phyloP scores from a whole-genome alignment of 2,329 filamentous ascomycete species.

The Blastomyces parvus region DNA sequence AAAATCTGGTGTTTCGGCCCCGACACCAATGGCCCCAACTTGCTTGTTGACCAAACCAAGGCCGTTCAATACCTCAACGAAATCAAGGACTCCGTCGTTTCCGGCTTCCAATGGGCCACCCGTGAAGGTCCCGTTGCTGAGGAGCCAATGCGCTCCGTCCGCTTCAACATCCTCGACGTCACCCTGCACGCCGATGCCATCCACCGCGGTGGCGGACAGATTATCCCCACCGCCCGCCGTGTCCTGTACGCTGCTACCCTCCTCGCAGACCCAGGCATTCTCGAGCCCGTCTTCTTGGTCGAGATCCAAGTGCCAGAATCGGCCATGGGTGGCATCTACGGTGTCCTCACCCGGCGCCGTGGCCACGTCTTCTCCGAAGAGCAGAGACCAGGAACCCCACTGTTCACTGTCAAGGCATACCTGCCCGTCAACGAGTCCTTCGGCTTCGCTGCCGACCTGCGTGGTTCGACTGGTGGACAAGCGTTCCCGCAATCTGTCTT shows the following conservation, averaged over 20 bases:
- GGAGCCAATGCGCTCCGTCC: conserved; percentile 93
- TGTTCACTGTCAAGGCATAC: conserved; percentile 99
- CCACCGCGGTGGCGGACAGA: conserved; percentile 97
- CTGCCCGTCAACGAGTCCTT: conserved; percentile 95
- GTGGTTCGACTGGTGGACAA: conserved; percentile 86
- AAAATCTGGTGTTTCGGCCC: conserved; percentile 99
- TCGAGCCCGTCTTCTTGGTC: conserved; percentile 97
- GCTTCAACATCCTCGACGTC: conserved; percentile 99
- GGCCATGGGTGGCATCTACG: conserved; percentile 99
- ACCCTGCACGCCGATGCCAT: conserved; percentile 99
- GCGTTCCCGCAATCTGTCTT: conserved; percentile 99
- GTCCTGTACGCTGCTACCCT: conserved; percentile 90
- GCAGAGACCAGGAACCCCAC: conserved; percentile 95
- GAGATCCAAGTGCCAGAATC: conserved; percentile 98
- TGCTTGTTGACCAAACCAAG: conserved; percentile 99
- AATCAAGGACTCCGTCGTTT: conserved; percentile 99
- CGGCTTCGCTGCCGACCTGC: conserved; percentile 97
- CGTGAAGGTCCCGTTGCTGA: conserved; percentile 95
- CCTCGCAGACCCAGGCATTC: conserved; percentile 79
- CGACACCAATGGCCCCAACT: conserved; percentile 94
- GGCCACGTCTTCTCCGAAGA: conserved; percentile 99
- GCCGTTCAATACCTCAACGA: conserved; percentile 99
- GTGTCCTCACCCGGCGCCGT: conserved; percentile 93
- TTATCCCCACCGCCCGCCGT: conserved; percentile 96
- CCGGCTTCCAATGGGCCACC: conserved; percentile 99